phyloP scores from a whole-genome alignment of 2,329 filamentous ascomycete genomes.

The Fusarium ambrosium region DNA sequence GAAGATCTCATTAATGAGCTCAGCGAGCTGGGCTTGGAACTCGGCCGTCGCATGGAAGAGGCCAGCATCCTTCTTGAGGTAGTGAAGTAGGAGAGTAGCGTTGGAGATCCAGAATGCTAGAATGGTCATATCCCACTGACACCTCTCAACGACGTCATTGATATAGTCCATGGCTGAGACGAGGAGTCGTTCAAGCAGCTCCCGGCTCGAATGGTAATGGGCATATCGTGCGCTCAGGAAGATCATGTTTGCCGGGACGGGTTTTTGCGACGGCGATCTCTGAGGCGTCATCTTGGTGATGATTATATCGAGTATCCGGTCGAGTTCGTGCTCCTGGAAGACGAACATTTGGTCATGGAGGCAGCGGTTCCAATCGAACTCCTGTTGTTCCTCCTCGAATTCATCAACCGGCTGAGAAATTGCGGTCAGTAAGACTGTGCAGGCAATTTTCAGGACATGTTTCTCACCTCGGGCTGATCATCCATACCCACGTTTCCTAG shows the following conservation, averaged over 20 bases:
- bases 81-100: conserved; percentile 93
- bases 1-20: conserved; percentile 98
- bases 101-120: conserved; percentile 99
- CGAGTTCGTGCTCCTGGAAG: conserved; percentile 94
- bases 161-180: conserved; percentile 94
- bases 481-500: conserved; percentile 95
- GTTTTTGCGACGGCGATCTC: conserved; percentile 95
- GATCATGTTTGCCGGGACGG: conserved; percentile 95
- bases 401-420: conserved; percentile 76
- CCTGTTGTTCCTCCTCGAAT: conserved; percentile 87
- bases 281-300: conserved; percentile 99
- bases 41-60: conserved; percentile 84
- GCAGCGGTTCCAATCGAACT: conserved; percentile 96
- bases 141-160: conserved; percentile 93
- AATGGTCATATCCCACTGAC: conserved; percentile 99
- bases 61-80: conserved; percentile 92
- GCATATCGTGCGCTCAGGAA: conserved; percentile 97
- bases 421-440: neutral
- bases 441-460: neutral
- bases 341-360: conserved; percentile 99
- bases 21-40: conserved; percentile 93
- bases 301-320: conserved; percentile 92
- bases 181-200: conserved; percentile 85
- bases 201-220: conserved; percentile 92
- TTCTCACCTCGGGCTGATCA: conserved; percentile 87